Conservation (phyloP, 208 protist genomes). For the Herpetomonas muscarum region DNA sequence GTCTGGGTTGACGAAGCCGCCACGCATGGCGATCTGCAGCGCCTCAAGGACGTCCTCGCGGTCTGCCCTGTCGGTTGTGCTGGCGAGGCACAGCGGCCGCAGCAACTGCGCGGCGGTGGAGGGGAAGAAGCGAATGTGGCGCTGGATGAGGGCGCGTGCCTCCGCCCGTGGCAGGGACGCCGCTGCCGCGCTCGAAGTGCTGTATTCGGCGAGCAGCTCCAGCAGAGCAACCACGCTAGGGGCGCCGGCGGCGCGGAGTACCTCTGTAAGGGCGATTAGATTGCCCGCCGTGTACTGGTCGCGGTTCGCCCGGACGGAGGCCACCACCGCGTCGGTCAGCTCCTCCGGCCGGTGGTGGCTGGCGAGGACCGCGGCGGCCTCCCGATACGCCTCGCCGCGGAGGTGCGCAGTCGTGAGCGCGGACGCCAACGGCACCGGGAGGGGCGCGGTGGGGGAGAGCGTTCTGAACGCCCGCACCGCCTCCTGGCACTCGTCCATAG, state of each 20-base stretch:
- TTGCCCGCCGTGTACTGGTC: conserved; percentile 11
- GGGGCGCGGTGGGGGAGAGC: conserved; percentile 34
- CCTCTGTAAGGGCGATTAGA: conserved; percentile 28
- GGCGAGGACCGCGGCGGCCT: conserved; percentile 36
- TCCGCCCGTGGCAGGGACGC: conserved; percentile 12
- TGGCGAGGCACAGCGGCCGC: conserved; percentile 43
- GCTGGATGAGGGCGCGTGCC: conserved; percentile 31
- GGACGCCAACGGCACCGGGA: conserved; percentile 48
- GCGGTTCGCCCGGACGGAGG: conserved; percentile 14
- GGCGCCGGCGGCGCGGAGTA: conserved; percentile 20
- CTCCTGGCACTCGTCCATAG: neutral
- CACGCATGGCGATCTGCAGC: conserved; percentile 37
- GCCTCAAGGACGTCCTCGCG: conserved; percentile 34
- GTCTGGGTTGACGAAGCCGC: conserved; percentile 41
- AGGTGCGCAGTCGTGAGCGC: conserved; percentile 26
- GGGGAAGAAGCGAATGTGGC: conserved; percentile 44
- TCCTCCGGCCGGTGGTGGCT: conserved; percentile 27
- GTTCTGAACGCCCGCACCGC: conserved; percentile 5
- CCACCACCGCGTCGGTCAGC: conserved; percentile 16
- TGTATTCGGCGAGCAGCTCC: neutral
- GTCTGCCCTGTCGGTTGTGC: conserved; percentile 13
- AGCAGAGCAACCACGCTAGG: conserved; percentile 26
- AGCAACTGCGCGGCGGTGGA: conserved; percentile 33
- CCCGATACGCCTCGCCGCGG: conserved; percentile 17
- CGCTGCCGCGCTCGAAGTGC: neutral